Percentiles rank a stretch among this genome's conserved stretches.
Conservation (phyloP, 495 filamentous ascomycete genomes). For the Jackrogersella multiformis region DNA sequence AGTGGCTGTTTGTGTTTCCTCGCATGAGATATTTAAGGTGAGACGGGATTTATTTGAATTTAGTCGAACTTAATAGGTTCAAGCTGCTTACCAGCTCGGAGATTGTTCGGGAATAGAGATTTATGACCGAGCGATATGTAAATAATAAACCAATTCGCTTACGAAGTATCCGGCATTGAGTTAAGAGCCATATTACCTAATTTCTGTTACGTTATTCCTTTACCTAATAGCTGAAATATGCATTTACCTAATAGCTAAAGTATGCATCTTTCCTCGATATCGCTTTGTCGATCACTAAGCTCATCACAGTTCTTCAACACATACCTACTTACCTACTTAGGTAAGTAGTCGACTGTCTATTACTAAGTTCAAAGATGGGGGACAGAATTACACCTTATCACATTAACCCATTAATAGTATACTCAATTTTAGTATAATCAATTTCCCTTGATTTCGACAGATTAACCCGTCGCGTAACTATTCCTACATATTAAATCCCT, state of each 20-base stretch:
- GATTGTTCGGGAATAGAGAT: conserved; percentile 25
- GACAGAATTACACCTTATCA: neutral
- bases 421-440: neutral
- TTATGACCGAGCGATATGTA: neutral
- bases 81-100: conserved; percentile 7
- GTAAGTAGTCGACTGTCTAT: no score
- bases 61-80: conserved; percentile 14
- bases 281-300: no score
- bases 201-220: neutral
- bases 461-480: no score
- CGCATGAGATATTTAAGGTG: conserved; percentile 10
- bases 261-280: no score
- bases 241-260: no score
- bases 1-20: conserved; percentile 7
- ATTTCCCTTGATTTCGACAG: neutral
- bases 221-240: no score
- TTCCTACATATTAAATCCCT: no score
- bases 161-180: neutral
- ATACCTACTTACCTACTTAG: no score
- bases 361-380: no score
- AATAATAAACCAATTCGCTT: neutral
- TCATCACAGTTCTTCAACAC: no score
- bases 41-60: no score
- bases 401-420: neutral
- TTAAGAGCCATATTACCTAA: neutral